These are phyloP conservation scores for Saccharomycopsis phalli DNA, from an alignment of 1,139 yeast genomes.

Conservation along the genomic window DNA sequence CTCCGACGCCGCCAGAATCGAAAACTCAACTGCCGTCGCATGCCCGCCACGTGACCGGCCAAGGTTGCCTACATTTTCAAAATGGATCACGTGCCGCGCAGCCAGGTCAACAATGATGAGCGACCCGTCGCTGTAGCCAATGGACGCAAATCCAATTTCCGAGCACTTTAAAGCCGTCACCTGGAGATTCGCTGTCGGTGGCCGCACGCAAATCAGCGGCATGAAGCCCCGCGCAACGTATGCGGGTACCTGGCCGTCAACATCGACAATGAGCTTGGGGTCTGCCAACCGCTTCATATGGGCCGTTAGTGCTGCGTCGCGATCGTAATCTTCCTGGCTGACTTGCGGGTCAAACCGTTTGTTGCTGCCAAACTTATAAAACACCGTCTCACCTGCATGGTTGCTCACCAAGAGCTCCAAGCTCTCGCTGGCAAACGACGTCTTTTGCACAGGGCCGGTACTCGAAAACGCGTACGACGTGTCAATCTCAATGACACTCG, in stretches of 20 bases:
- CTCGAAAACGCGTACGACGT: slow-evolving; percentile 39
- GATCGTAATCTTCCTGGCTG: slow-evolving; percentile 24
- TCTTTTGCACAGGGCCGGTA: slow-evolving; percentile 38
- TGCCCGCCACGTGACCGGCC: too few relatives aligned
- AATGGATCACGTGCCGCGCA: slow-evolving; percentile 58
- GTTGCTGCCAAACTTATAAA: slow-evolving; percentile 66
- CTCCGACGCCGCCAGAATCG: slow-evolving; percentile 54
- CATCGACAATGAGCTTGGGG: slow-evolving; percentile 12
- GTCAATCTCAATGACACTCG: slow-evolving; percentile 48
- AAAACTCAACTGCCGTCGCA: slow-evolving; percentile 61
- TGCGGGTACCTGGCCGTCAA: slow-evolving; percentile 29
- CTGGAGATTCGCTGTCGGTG: slow-evolving; percentile 27
- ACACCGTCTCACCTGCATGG: slow-evolving; percentile 62
- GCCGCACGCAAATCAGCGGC: slow-evolving; percentile 52
- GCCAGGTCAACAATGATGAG: slow-evolving; percentile 72
- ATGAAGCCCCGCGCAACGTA: slow-evolving; percentile 54
- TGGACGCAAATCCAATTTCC: slow-evolving; percentile 76
- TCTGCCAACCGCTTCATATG: not conserved
- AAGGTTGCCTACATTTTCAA: slow-evolving; percentile 32
- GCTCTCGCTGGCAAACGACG: slow-evolving; percentile 69
- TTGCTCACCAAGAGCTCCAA: slow-evolving; percentile 71
- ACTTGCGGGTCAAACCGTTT: slow-evolving; percentile 30
- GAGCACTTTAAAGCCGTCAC: slow-evolving; percentile 61
- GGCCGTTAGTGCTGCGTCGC: slow-evolving; percentile 22
- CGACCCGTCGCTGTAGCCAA: slow-evolving; percentile 72